Conservation (phyloP, 148 eudicot genomes). For the Fagopyrum esculentum region DNA sequence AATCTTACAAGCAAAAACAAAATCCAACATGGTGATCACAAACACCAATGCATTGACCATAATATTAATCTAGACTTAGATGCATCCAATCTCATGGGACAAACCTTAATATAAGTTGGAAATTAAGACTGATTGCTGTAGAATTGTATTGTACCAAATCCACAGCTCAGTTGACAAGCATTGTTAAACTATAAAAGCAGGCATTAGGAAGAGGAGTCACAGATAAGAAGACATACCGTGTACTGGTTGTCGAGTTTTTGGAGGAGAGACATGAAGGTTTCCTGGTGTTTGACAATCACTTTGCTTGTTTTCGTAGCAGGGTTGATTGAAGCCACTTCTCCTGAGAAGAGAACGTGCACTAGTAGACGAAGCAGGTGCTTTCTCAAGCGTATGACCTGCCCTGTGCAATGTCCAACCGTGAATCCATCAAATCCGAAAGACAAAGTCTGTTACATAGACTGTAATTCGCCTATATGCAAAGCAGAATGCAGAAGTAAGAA, state of each 20-base stretch:
- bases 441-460: conserved; percentile 55
- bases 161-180: not conserved
- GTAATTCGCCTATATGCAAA: conserved; percentile 49
- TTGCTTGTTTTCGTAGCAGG: conserved; percentile 18
- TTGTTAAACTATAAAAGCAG: not conserved
- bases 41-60: conserved; percentile 8
- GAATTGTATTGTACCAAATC: conserved; percentile 1
- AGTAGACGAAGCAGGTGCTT: conserved; percentile 39
- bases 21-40: not conserved
- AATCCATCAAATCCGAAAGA: conserved; percentile 36
- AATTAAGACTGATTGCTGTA: not conserved
- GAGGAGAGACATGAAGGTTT: not conserved
- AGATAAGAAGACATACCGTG: not conserved
- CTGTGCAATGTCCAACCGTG: conserved; percentile 46
- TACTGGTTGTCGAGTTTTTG: not conserved
- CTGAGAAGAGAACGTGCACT: conserved; percentile 25
- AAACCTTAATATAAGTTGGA: not conserved
- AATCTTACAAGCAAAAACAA: not conserved
- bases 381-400: conserved; percentile 35
- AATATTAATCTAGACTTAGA: not conserved
- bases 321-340: conserved; percentile 1
- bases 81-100: not conserved
- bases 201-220: not conserved
- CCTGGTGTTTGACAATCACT: conserved; percentile 15
- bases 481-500: conserved; percentile 50